Evolutionary conservation across 345 rosid genomes (phyloP), one percentile per base, ranked within the genome.

Genomic region (Gossypioides kirkii): DNA sequence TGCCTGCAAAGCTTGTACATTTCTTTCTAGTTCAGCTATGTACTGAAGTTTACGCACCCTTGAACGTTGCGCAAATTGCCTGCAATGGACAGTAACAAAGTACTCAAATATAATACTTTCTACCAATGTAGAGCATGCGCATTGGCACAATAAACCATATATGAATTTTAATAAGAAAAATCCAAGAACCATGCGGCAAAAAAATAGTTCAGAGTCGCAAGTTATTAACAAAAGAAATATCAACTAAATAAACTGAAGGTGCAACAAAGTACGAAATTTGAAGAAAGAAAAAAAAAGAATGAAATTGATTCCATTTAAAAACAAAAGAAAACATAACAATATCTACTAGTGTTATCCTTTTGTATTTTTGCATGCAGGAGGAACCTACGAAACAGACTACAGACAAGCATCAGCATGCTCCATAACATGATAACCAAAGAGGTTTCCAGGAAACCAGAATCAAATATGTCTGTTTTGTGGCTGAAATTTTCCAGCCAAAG

Each of bases 11-110:
- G 89, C 86, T 83, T 96, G 98, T 42, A 96, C 98, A 81, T 89
- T 90, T 73, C 93, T 87, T 87, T 96, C 99, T 80, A 93, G 82
- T 82, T 96, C 99, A 82, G 99, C 92, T 82, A 96, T 96, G 83
- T 93, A 93, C 83, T 96, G 99, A 74, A 96, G 98, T 82, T 96
- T 96, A 32, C 99, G 90, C 26, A 93, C 98, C 74, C 99, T 81
- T 68, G 99, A 96, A 22, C 99, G 92, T 73, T 96, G 99, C 74
- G 99, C 99, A 64, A 93, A 96, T 88, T 93, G 99, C 90, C 99
- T 96, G 82, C 77, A 81, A 8, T 28, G 42, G 52, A 72, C 26
- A 76, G 26, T 18, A 80, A 72, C 17, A 61, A 76, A 67, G 26
- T 52, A 75, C 42, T 75, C 23, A 53, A 73, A 75, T 38, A 47